Percentiles rank a stretch among this genome's conserved stretches.
Conservation (phyloP, 257 asterid genomes). For the Nemophila menziesii region DNA sequence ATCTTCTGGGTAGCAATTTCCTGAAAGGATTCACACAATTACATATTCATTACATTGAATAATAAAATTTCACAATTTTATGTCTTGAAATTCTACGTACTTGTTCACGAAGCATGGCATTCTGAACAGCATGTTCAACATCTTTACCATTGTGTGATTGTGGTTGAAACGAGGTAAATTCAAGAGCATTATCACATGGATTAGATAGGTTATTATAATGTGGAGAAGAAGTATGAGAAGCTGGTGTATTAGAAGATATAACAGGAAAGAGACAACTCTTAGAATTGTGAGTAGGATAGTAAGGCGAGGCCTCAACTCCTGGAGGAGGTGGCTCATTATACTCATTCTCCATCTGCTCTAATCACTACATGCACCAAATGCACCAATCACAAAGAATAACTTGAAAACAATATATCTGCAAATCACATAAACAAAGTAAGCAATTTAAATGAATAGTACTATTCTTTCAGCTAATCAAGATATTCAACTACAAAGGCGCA, state of each 20-base stretch:
- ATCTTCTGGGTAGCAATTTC: conserved; percentile 77
- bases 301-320: conserved; percentile 22
- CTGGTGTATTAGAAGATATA: conserved; percentile 18
- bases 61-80: not conserved
- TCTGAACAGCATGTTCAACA: conserved; percentile 69
- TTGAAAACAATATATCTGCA: too few species aligned
- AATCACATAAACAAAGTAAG: too few species aligned
- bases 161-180: conserved; percentile 21
- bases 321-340: conserved; percentile 41
- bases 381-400: too few species aligned
- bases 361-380: conserved; percentile 1
- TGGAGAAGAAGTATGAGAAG: conserved; percentile 12
- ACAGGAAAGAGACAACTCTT: conserved; percentile 28
- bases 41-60: conserved; percentile 13
- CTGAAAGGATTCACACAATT: conserved; percentile 34
- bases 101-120: conserved; percentile 78
- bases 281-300: conserved; percentile 9
- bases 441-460: too few species aligned
- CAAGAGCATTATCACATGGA: conserved; percentile 12
- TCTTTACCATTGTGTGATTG: conserved; percentile 29
- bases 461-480: too few species aligned
- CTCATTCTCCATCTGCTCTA: conserved; percentile 37
- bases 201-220: conserved; percentile 9
- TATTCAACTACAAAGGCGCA: too few species aligned
- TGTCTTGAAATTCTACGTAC: conserved; percentile 21